Base-by-base conservation (phyloP, 2,329 filamentous ascomycete genomes). In the Penicillium aurantiogriseum region DNA sequence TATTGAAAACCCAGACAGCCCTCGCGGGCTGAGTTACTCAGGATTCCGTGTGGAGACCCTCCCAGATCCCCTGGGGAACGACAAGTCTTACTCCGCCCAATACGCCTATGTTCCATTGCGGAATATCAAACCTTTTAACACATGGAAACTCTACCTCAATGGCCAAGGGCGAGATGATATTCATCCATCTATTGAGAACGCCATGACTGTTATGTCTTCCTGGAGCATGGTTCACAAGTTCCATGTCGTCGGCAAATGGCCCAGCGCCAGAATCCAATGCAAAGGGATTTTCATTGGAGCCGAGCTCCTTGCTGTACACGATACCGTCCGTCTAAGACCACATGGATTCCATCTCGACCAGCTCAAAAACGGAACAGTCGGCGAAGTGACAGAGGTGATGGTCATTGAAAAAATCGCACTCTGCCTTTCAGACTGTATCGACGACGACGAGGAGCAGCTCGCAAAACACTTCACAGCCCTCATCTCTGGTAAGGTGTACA, bases 21-120 rank as follows among this genome's bases (percentile, higher is more conserved):
- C 13, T 70, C 76, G 70, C 0, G 78, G 80, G 13, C 68, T 84
- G 13, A 81, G 78, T 53, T 79, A 79, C 56, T 79, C 80, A 27
- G 83, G 84, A 0, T 82, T 84, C 56, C 80, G 84, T 0, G 74
- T 87, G 1, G 84, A 87, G 62, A 83, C 81, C 0, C 69, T 85
- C 13, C 78, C 84, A 0, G 71, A 83, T 58, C 79, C 81, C 0
- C 79, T 82, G 60, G 73, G 75, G 17, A 60, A 71, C 0, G 75
- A 82, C 62, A 87, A 86, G 64, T 73, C 74, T 6, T 71, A 77
- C 3, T 83, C 81, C 0, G 78, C 80, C 54, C 81, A 82, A 56
- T 81, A 83, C 63, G 81, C 76, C 57, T 86, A 85, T 60, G 74
- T 87, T 2, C 77, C 79, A 0, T 60, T 86, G 4, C 77, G 80